These are phyloP conservation scores for Talaromyces trachyspermus DNA, from an alignment of 495 filamentous ascomycete genomes.

Conservation along the genomic window DNA sequence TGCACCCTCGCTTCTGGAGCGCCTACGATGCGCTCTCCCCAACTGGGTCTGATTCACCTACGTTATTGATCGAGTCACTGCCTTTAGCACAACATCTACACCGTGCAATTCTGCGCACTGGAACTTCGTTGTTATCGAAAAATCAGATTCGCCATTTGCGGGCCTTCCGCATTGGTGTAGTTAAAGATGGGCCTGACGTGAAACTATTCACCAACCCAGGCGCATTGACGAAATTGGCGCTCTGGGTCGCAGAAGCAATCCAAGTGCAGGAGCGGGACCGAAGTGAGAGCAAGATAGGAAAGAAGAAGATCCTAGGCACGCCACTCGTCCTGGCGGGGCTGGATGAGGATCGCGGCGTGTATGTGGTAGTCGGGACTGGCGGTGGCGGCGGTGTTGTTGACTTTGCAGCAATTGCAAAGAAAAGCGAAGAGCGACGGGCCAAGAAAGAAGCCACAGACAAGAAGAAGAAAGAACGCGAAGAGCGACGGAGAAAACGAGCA, in stretches of 20 bases:
- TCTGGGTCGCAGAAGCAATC: slow-evolving; percentile 93
- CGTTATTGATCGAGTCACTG: slow-evolving; percentile 57
- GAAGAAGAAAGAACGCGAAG: slow-evolving; percentile 55
- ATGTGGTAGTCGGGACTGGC: slow-evolving; percentile 85
- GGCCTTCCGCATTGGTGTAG: slow-evolving; percentile 89
- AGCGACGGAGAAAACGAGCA: slow-evolving; percentile 43
- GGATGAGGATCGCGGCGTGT: slow-evolving; percentile 82
- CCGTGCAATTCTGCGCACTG: slow-evolving; percentile 87
- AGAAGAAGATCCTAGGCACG: slow-evolving; percentile 50
- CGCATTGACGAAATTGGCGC: slow-evolving; percentile 82
- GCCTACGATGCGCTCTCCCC: slow-evolving; percentile 78
- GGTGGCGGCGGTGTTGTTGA: slow-evolving; percentile 59
- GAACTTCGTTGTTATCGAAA: slow-evolving; percentile 84
- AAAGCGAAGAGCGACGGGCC: slow-evolving; percentile 55
- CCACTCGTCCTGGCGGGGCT: slow-evolving; percentile 85
- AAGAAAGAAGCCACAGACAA: slow-evolving; percentile 51
- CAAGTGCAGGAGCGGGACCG: slow-evolving; percentile 78
- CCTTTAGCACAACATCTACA: slow-evolving; percentile 83
- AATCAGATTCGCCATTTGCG: slow-evolving; percentile 85
- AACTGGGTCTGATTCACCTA: slow-evolving; percentile 33
- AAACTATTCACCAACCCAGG: slow-evolving; percentile 83
- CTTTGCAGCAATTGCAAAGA: slow-evolving; percentile 54
- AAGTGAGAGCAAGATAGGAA: slow-evolving; percentile 60
- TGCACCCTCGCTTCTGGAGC: slow-evolving; percentile 71
- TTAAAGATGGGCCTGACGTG: slow-evolving; percentile 91